Percentiles rank a stretch among this genome's conserved stretches.
These are phyloP conservation scores for Mitragyna speciosa DNA, from an alignment of 257 asterid genomes.

Conservation along the genomic window DNA sequence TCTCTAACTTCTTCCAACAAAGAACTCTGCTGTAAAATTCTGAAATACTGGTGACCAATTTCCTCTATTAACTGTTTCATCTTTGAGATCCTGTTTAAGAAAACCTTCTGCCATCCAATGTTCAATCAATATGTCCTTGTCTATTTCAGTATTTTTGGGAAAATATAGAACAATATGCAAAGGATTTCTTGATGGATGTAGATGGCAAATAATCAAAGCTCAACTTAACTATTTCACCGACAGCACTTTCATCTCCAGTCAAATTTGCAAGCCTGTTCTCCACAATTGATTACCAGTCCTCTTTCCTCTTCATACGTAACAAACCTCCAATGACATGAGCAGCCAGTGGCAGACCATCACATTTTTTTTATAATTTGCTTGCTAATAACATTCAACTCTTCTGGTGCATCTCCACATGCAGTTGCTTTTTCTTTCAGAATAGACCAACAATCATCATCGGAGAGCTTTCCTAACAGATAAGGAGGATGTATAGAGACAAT, in stretches of 20 bases:
- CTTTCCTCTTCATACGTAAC: constrained; percentile 6
- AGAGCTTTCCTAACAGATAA: background rate
- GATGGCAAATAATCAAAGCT: constrained; percentile 32
- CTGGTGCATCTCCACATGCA: background rate
- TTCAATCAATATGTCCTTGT: constrained; percentile 20
- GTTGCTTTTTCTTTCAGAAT: constrained; percentile 4
- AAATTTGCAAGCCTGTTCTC: background rate
- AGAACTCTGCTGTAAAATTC: constrained; percentile 23
- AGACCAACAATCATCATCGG: background rate
- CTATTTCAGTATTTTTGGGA: background rate
- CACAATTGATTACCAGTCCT: constrained; percentile 26
- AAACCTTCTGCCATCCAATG: constrained; percentile 40
- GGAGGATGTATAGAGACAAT: background rate
- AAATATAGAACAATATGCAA: constrained; percentile 35
- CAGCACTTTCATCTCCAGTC: background rate
- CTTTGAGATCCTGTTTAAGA: constrained; percentile 6
- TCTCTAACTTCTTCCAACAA: constrained; percentile 28
- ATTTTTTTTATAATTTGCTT: background rate
- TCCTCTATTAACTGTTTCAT: background rate
- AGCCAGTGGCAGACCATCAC: constrained; percentile 10
- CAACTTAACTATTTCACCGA: constrained; percentile 16
- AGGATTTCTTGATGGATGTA: constrained; percentile 25
- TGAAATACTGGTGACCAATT: constrained; percentile 18
- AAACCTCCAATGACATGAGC: constrained; percentile 29
- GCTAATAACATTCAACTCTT: background rate